A percentile compares a stretch with the other conserved stretches of the same genome.
Conservation (phyloP, 371 early-diverging fungal genomes). For the Massospora cicadina region DNA sequence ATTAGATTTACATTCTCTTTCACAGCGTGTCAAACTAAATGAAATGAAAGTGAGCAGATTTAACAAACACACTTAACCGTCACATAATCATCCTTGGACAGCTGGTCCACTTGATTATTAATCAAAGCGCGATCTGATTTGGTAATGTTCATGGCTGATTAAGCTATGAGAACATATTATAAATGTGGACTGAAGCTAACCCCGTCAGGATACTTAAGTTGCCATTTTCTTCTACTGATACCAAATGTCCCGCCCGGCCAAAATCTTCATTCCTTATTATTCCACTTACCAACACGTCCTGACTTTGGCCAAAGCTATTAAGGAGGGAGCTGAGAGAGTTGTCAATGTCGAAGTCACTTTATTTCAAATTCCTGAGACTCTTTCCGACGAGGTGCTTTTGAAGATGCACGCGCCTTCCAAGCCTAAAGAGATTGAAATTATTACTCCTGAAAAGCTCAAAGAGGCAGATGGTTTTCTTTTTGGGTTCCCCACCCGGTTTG, state of each 20-base stretch:
- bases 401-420: conserved; percentile 51
- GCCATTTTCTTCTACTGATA: too few species aligned
- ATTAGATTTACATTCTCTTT: too few species aligned
- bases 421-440: conserved; percentile 31
- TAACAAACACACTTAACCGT: too few species aligned
- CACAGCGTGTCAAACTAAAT: too few species aligned
- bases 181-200: too few species aligned
- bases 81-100: too few species aligned
- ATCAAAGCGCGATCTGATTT: too few species aligned
- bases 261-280: conserved; percentile 6
- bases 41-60: too few species aligned
- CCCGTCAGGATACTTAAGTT: too few species aligned
- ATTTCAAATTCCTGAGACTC: conserved; percentile 50
- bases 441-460: conserved; percentile 27
- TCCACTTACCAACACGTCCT: conserved; percentile 5
- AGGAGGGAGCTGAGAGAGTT: conserved; percentile 34
- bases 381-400: conserved; percentile 35
- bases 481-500: conserved; percentile 62
- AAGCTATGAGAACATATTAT: too few species aligned
- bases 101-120: too few species aligned
- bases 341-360: conserved; percentile 39
- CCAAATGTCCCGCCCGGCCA: conserved; percentile 12
- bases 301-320: conserved; percentile 19
- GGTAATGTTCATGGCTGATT: too few species aligned
- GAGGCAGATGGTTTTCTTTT: conserved; percentile 63